Conservation (phyloP, 352 stramenopile genomes). For the Phytophthora boehmeriae region DNA sequence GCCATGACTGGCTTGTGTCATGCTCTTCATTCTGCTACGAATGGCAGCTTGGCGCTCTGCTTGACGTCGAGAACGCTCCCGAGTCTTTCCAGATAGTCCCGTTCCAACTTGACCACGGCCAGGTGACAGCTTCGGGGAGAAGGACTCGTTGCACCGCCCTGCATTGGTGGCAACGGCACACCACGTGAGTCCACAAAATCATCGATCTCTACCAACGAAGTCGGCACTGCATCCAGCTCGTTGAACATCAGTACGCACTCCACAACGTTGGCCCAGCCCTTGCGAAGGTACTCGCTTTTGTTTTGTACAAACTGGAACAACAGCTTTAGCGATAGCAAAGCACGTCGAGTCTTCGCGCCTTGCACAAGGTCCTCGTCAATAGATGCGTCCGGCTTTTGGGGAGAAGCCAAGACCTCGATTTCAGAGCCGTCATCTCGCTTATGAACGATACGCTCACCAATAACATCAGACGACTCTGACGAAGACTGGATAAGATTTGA, state of each 20-base stretch:
- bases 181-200: constrained; percentile 87
- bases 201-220: constrained; percentile 88
- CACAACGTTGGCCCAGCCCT: constrained; percentile 82
- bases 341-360: constrained; percentile 77
- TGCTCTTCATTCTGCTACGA: constrained; percentile 81
- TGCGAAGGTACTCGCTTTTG: constrained; percentile 75
- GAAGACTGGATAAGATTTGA: constrained; percentile 16
- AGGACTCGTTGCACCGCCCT: constrained; percentile 33
- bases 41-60: constrained; percentile 84
- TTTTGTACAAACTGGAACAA: constrained; percentile 89
- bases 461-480: constrained; percentile 22
- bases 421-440: constrained; percentile 39
- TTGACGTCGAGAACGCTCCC: constrained; percentile 77
- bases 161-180: constrained; percentile 79
- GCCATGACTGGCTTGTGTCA: constrained; percentile 61
- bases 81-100: constrained; percentile 77
- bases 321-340: constrained; percentile 76
- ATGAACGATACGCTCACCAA: constrained; percentile 36
- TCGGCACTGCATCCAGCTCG: constrained; percentile 83
- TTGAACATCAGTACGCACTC: constrained; percentile 91
- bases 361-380: constrained; percentile 63
- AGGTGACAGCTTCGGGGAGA: constrained; percentile 42
- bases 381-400: constrained; percentile 17
- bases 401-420: constrained; percentile 45
- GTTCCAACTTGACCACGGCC: constrained; percentile 41